These are phyloP conservation scores for Pseudopithomyces chartarum DNA, from an alignment of 2,329 filamentous ascomycete species.

Conservation along the genomic window DNA sequence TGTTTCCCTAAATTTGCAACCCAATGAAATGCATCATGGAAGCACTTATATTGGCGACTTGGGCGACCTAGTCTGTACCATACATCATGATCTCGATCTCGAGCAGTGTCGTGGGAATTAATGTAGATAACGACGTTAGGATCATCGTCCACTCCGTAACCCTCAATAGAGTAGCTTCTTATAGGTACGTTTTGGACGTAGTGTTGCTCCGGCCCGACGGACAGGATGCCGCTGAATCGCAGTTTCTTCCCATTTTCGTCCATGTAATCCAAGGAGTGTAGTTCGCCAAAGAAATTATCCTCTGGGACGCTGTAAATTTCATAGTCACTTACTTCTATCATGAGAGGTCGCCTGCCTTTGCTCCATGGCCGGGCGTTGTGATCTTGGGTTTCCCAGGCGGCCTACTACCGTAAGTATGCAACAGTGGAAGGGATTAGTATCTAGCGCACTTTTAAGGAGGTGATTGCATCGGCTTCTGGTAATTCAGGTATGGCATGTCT, in stretches of 20 bases:
- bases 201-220: slow-evolving; percentile 45
- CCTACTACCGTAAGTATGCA: not conserved
- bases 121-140: slow-evolving; percentile 67
- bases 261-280: slow-evolving; percentile 26
- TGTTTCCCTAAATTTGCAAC: slow-evolving; percentile 73
- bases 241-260: slow-evolving; percentile 24
- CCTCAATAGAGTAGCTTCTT: slow-evolving; percentile 65
- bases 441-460: slow-evolving; percentile 16
- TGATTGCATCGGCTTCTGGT: slow-evolving; percentile 14
- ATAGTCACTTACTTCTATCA: slow-evolving; percentile 27
- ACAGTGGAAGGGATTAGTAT: not conserved
- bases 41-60: slow-evolving; percentile 64
- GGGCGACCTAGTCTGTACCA: slow-evolving; percentile 69
- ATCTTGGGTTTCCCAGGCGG: slow-evolving; percentile 9
- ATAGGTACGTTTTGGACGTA: slow-evolving; percentile 66
- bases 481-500: slow-evolving; percentile 4
- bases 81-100: slow-evolving; percentile 45
- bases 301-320: slow-evolving; percentile 25
- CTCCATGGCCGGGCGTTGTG: not conserved
- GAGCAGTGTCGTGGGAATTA: slow-evolving; percentile 52
- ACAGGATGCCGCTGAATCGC: slow-evolving; percentile 48
- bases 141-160: slow-evolving; percentile 61
- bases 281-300: slow-evolving; percentile 14
- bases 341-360: slow-evolving; percentile 10
- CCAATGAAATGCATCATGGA: slow-evolving; percentile 70